These are phyloP conservation scores for Brassica balearica DNA, from an alignment of 441 rosid species.

Conservation along the genomic window DNA sequence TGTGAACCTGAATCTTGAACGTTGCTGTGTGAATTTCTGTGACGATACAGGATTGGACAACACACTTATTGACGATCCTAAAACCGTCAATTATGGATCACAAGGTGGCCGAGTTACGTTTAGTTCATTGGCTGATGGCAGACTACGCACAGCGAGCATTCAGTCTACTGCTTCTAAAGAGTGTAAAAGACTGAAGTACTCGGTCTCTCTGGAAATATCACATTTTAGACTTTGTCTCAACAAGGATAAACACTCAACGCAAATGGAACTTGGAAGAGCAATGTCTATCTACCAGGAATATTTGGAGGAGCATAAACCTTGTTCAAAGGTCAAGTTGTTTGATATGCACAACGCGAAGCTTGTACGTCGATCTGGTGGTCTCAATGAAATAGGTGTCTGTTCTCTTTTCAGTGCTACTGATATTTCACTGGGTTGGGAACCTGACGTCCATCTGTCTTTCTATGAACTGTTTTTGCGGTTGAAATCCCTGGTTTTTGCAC, in stretches of 20 bases:
- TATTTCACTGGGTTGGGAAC: constrained; percentile 92
- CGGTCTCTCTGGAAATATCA: constrained; percentile 79
- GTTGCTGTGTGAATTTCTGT: constrained; percentile 76
- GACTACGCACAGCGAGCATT: constrained; percentile 78
- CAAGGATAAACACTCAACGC: constrained; percentile 93
- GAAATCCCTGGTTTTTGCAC: constrained; percentile 66
- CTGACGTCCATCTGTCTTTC: constrained; percentile 87
- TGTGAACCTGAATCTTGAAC: constrained; percentile 80
- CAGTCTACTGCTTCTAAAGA: constrained; percentile 63
- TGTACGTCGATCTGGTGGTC: constrained; percentile 92
- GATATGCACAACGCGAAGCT: constrained; percentile 93
- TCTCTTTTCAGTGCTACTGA: constrained; percentile 97
- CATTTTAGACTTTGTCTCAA: constrained; percentile 74
- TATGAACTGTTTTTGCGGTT: constrained; percentile 79
- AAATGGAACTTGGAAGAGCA: constrained; percentile 94
- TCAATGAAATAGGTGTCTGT: constrained; percentile 85
- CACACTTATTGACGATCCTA: constrained; percentile 80
- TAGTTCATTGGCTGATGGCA: constrained; percentile 78
- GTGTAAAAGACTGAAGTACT: constrained; percentile 71
- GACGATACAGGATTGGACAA: constrained; percentile 82
- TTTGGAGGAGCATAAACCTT: constrained; percentile 65
- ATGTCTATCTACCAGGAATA: constrained; percentile 84
- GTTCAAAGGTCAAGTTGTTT: constrained; percentile 68
- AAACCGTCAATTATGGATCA: constrained; percentile 98
- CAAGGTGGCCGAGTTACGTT: constrained; percentile 90